phyloP scores from a whole-genome alignment of 2,329 filamentous ascomycete genomes.

The Herpomyces periplanetae region DNA sequence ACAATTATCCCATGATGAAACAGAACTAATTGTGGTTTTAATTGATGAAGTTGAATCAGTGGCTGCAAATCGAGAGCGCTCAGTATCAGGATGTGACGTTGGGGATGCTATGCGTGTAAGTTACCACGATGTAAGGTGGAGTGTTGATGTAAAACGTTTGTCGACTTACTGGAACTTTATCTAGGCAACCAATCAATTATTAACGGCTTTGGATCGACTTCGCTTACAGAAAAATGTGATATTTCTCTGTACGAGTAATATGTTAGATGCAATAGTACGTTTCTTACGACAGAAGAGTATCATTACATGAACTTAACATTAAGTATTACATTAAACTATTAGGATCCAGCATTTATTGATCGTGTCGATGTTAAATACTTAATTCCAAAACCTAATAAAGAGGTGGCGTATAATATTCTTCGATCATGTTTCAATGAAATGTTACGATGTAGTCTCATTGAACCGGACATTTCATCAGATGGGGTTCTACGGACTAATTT shows the following conservation, averaged over 20 bases:
- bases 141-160: not conserved
- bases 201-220: slow-evolving; percentile 11
- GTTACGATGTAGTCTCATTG: slow-evolving; percentile 7
- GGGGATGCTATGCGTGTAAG: slow-evolving; percentile 10
- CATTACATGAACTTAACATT: too few relatives aligned
- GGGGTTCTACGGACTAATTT: slow-evolving; percentile 3
- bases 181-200: slow-evolving; percentile 11
- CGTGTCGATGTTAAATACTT: slow-evolving; percentile 11
- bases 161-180: not conserved
- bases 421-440: slow-evolving; percentile 11
- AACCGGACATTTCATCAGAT: slow-evolving; percentile 4
- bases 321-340: slow-evolving; percentile 1
- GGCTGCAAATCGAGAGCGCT: slow-evolving; percentile 9
- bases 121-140: slow-evolving; percentile 1
- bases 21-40: slow-evolving; percentile 10
- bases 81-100: slow-evolving; percentile 9
- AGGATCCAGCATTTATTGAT: slow-evolving; percentile 12
- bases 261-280: slow-evolving; percentile 9
- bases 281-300: too few relatives aligned
- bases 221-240: slow-evolving; percentile 10
- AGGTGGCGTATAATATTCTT: slow-evolving; percentile 11
- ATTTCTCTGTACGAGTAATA: slow-evolving; percentile 13
- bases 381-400: slow-evolving; percentile 8
- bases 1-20: slow-evolving; percentile 8
- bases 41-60: slow-evolving; percentile 14